phyloP scores from a whole-genome alignment of 108 stramenopile species.

The Cylindrotheca closterium region DNA sequence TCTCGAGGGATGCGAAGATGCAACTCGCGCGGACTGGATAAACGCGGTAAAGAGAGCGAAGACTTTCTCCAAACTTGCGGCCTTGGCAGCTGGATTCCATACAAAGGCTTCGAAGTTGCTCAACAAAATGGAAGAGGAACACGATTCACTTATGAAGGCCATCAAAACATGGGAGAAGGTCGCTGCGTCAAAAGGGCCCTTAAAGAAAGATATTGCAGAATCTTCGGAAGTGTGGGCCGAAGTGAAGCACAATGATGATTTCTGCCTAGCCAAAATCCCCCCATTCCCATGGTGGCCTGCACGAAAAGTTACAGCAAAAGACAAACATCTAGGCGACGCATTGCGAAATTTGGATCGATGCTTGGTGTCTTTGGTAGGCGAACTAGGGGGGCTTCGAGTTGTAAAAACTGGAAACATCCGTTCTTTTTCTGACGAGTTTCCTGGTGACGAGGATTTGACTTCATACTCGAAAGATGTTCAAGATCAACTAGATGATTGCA shows the following conservation, averaged over 20 bases:
- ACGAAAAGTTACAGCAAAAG: conserved; percentile 58
- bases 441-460: conserved; percentile 47
- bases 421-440: conserved; percentile 47
- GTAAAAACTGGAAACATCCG: conserved; percentile 45
- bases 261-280: conserved; percentile 70
- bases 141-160: conserved; percentile 43
- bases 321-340: conserved; percentile 37
- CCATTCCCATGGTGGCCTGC: conserved; percentile 87
- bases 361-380: conserved; percentile 75
- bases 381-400: conserved; percentile 56
- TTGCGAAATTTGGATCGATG: conserved; percentile 39
- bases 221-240: conserved; percentile 72
- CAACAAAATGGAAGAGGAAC: conserved; percentile 58
- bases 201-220: conserved; percentile 27
- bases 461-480: conserved; percentile 42
- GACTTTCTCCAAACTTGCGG: conserved; percentile 68
- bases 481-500: conserved; percentile 64
- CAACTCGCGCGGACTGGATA: conserved; percentile 74
- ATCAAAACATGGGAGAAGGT: conserved; percentile 41
- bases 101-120: conserved; percentile 46
- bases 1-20: conserved; percentile 69
- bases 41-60: conserved; percentile 66
- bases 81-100: conserved; percentile 47
- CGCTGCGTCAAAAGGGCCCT: conserved; percentile 16
- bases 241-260: conserved; percentile 59